Evolutionary conservation across 352 stramenopile genomes (phyloP).

Genomic region (Pythium dissimile): DNA sequence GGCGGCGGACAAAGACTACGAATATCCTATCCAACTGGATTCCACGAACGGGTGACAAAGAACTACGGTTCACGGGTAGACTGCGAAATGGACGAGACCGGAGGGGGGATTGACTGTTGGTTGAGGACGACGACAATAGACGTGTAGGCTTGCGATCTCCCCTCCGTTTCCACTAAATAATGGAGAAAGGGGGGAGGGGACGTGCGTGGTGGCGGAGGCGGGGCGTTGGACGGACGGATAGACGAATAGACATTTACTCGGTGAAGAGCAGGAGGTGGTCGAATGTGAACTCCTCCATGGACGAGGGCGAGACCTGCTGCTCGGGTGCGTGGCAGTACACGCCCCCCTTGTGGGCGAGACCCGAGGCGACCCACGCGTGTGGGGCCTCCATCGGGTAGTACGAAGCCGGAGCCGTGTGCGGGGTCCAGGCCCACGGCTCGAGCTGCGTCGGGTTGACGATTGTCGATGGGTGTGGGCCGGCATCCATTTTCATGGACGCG

Average conservation of each 20-base stretch:
- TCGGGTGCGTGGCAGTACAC: conserved; percentile 36
- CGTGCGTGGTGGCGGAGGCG: background rate
- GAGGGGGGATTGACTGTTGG: background rate
- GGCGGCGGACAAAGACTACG: background rate
- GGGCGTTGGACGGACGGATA: conserved; percentile 1
- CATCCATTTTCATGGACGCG: conserved; percentile 2
- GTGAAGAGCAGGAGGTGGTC: conserved; percentile 61
- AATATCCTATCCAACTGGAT: conserved; percentile 12
- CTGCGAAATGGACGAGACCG: background rate
- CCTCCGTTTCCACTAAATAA: background rate
- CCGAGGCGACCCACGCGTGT: conserved; percentile 36
- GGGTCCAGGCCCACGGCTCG: conserved; percentile 64
- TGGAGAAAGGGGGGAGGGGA: background rate
- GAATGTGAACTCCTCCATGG: conserved; percentile 58
- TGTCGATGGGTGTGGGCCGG: conserved; percentile 11
- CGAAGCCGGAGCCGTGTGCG: conserved; percentile 33
- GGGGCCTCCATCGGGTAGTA: conserved; percentile 44
- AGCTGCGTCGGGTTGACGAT: conserved; percentile 36
- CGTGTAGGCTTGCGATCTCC: no score
- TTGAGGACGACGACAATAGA: background rate
- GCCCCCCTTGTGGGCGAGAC: conserved; percentile 21
- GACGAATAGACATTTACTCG: conserved; percentile 34
- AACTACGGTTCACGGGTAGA: no score
- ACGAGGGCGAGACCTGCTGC: conserved; percentile 31
- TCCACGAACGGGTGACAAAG: no score